A percentile compares a stretch with the other conserved stretches of the same genome.
Evolutionary conservation across 202 grass and related monocot genomes (phyloP).

Genomic region (Schoenoplectus triqueter): DNA sequence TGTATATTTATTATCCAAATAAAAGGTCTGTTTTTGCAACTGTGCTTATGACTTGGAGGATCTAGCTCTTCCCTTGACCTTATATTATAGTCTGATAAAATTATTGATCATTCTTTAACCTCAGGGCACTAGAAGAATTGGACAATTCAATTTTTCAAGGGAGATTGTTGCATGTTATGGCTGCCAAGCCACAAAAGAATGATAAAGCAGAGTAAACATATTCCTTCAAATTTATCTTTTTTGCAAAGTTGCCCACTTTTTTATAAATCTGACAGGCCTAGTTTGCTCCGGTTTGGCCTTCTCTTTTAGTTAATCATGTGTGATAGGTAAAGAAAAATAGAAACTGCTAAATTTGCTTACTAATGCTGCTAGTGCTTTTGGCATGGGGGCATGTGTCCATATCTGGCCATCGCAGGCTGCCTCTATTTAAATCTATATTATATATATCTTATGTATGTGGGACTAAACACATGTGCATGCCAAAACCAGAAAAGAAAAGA

Average conservation of each 20-base stretch:
- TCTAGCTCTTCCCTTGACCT: slow-evolving; percentile 20
- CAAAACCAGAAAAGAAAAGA: background rate
- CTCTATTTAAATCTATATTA: background rate
- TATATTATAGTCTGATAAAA: slow-evolving; percentile 27
- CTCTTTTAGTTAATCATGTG: background rate
- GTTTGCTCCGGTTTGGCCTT: background rate
- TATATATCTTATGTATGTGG: background rate
- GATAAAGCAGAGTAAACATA: slow-evolving; percentile 77
- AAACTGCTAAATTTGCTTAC: background rate
- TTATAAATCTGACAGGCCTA: background rate
- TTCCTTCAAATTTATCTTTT: slow-evolving; percentile 32
- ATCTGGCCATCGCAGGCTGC: background rate
- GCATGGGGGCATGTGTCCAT: background rate
- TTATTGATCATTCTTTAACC: slow-evolving; percentile 12
- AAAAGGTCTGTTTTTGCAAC: slow-evolving; percentile 18
- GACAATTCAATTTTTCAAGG: slow-evolving; percentile 98
- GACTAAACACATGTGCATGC: background rate
- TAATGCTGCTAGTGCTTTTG: background rate
- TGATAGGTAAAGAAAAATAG: background rate
- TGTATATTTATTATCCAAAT: slow-evolving; percentile 27
- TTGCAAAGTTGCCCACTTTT: background rate
- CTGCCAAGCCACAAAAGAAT: slow-evolving; percentile 80
- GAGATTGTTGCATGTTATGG: slow-evolving; percentile 72
- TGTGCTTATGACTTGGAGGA: slow-evolving; percentile 35
- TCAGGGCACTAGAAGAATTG: slow-evolving; percentile 90